Percentiles rank a stretch among this genome's conserved stretches.
These are phyloP conservation scores for Baorangia bicolor DNA, from an alignment of 768 basidiomycete species.

Conservation along the genomic window DNA sequence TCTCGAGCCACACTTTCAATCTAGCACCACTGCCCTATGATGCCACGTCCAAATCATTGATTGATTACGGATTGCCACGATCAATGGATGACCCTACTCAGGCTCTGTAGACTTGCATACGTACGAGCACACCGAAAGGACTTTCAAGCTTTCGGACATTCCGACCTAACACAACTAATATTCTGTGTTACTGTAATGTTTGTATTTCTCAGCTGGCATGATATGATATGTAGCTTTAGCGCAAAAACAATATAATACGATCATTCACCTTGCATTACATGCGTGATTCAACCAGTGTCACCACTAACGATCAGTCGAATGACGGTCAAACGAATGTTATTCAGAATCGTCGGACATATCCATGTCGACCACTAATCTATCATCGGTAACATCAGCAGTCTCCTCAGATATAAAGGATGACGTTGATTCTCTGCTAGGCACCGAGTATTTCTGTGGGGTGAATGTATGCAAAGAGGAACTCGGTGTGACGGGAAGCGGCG, in stretches of 20 bases:
- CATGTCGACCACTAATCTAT: slow-evolving; percentile 21
- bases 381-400: background rate
- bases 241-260: slow-evolving; percentile 1
- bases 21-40: slow-evolving; percentile 31
- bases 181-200: slow-evolving; percentile 3
- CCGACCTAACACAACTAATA: slow-evolving; percentile 4
- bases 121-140: slow-evolving; percentile 13
- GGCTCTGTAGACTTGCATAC: slow-evolving; percentile 14
- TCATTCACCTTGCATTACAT: background rate
- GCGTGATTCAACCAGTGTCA: background rate
- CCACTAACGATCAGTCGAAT: background rate
- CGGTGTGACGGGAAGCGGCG: slow-evolving; percentile 32
- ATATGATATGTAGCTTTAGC: slow-evolving; percentile 29
- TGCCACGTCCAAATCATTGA: slow-evolving; percentile 13
- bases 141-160: slow-evolving; percentile 14
- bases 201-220: slow-evolving; percentile 27
- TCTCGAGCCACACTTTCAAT: slow-evolving; percentile 25
- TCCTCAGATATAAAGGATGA: background rate
- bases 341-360: slow-evolving; percentile 30
- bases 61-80: slow-evolving; percentile 22
- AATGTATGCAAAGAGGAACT: background rate
- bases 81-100: slow-evolving; percentile 8
- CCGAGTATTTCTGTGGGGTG: background rate
- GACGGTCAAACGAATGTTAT: slow-evolving; percentile 1
- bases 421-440: background rate